Evolutionary conservation across 805 yeast species (phyloP).

Genomic region (Barnettozyma wickerhamii): DNA sequence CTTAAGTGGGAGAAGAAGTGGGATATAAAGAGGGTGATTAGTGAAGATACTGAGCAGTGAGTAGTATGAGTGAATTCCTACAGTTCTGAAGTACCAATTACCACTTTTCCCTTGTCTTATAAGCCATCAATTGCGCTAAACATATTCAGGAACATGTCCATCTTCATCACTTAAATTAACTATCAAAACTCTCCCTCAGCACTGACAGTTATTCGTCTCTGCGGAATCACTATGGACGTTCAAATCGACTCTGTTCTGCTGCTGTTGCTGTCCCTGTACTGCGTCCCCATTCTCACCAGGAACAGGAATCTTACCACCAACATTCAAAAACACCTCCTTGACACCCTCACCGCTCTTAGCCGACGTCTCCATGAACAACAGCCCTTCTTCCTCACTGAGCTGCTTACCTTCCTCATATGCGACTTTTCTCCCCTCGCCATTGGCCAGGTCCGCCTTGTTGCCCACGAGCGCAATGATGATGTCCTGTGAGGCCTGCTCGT

Average conservation of each 20-base stretch:
- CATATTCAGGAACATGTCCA: too few species aligned
- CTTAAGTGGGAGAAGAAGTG: too few species aligned
- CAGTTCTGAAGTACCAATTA: too few species aligned
- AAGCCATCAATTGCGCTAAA: too few species aligned
- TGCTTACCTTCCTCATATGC: conserved; percentile 81
- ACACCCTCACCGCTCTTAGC: conserved; percentile 90
- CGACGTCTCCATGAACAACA: conserved; percentile 88
- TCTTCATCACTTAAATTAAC: too few species aligned
- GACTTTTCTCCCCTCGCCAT: conserved; percentile 65
- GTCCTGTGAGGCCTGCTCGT: conserved; percentile 90
- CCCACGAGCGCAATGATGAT: conserved; percentile 93
- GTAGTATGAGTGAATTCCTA: too few species aligned
- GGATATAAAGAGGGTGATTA: too few species aligned
- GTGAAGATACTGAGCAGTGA: too few species aligned
- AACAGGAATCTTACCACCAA: conserved; percentile 80
- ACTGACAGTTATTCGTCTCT: conserved; percentile 28
- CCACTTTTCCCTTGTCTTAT: too few species aligned
- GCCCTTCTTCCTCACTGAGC: conserved; percentile 86
- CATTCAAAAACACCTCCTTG: conserved; percentile 84
- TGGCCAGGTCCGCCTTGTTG: conserved; percentile 78
- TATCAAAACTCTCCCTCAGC: too few species aligned
- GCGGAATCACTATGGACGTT: conserved; percentile 29
- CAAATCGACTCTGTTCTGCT: conserved; percentile 29
- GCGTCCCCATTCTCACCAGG: conserved; percentile 23
- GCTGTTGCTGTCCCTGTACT: conserved; percentile 17